Evolutionary conservation across 2,329 filamentous ascomycete species (phyloP), one percentile per base, ranked within the genome.

Genomic region (Monilinia fructicola): DNA sequence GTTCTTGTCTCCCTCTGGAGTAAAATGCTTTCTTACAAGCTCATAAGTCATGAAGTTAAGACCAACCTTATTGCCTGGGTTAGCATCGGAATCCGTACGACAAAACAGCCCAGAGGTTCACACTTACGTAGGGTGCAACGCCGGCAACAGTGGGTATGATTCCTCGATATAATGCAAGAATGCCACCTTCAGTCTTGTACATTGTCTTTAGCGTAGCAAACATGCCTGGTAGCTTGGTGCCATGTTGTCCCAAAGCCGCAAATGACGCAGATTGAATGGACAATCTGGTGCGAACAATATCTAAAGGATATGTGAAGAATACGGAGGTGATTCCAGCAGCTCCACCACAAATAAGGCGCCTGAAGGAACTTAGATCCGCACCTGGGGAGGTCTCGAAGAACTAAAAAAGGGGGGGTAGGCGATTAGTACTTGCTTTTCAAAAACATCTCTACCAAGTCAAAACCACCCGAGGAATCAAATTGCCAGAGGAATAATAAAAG

Each of bases 11-110:
- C 95, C 95, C 62, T 96, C 92, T 1, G 89, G 90, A 0, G 95
- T 99, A 72, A 99, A 83, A 72, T 90, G 89, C 74, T 88, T 87
- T 68, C 95, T 88, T 67, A 93, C 89, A 59, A 90, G 90, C 78
- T 99, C 95, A 79, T 99, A 99, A 7, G 92, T 92, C 93, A 98
- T 98, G 78, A 99, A 99, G 78, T 99, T 99, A 65, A 99, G 83
- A 50, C 95, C 95, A 69, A 99, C 90, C 89, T 93, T 52, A 12
- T 35, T 46, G 46, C 14, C 31, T 46, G 23, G 40, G 66, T 67
- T 58, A 68, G 65, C 63, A 44, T 55, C 26, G 16, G 4, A 40
- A 26, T 38, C 21, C 4, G 5, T 50, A 46, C 28, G 16, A 48
- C 31, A n/a, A 42, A 28, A 28, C 31, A 42, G 3, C 12, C 21